phyloP scores from a whole-genome alignment of 2,329 filamentous ascomycete genomes.

The Biscogniauxia mediterranea region DNA sequence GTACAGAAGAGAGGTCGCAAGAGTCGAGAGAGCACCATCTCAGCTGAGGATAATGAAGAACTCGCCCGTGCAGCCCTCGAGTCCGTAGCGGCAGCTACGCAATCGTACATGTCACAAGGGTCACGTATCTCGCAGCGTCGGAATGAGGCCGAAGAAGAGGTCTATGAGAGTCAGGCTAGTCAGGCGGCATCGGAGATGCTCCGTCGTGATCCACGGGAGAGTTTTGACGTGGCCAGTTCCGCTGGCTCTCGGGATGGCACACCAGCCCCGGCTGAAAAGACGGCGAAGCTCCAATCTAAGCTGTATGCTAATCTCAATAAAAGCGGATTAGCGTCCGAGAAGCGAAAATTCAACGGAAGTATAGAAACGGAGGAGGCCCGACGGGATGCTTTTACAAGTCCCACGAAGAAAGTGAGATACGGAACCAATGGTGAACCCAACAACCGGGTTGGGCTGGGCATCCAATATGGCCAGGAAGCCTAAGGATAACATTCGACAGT shows the following conservation, averaged over 20 bases:
- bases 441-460: constrained; percentile 49
- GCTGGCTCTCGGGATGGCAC: constrained; percentile 43
- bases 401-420: constrained; percentile 51
- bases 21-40: constrained; percentile 85
- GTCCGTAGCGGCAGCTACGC: constrained; percentile 49
- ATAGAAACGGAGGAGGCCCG: constrained; percentile 30
- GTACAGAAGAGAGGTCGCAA: constrained; percentile 52
- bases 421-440: constrained; percentile 39
- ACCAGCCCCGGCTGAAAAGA: constrained; percentile 44
- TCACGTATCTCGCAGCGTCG: constrained; percentile 26
- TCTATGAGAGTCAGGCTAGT: constrained; percentile 74
- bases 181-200: constrained; percentile 75
- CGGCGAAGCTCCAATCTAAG: constrained; percentile 50
- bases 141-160: constrained; percentile 55
- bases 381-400: constrained; percentile 41
- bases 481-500: background rate
- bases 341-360: constrained; percentile 49
- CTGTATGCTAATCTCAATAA: constrained; percentile 47
- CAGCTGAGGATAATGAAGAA: constrained; percentile 61
- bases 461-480: constrained; percentile 42
- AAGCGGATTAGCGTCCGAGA: constrained; percentile 39
- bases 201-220: constrained; percentile 55
- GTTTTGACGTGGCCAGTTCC: constrained; percentile 49
- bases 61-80: constrained; percentile 54
- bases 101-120: constrained; percentile 35